phyloP scores from a whole-genome alignment of 2,329 filamentous ascomycete species.

The Sclerotiophoma versabilis region DNA sequence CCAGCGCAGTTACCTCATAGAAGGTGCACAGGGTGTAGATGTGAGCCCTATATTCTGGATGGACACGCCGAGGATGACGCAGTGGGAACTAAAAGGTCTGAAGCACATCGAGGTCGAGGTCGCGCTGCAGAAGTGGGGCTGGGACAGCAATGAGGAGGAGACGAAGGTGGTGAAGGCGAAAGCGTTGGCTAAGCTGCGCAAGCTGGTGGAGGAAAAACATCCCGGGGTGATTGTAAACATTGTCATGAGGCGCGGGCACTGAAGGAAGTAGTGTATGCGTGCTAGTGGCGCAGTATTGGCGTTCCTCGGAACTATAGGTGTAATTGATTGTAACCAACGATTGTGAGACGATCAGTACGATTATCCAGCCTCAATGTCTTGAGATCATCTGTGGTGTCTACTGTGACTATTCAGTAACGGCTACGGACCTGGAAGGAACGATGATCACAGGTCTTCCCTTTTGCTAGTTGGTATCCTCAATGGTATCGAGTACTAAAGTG shows the following conservation, averaged over 20 bases:
- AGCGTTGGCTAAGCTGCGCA: neutral
- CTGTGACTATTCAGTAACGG: no score
- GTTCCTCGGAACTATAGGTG: neutral
- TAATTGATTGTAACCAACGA: no score
- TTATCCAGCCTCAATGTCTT: no score
- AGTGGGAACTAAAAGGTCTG: conserved; percentile 1
- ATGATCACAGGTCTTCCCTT: no score
- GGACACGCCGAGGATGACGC: neutral
- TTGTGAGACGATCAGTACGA: no score
- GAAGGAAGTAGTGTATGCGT: neutral
- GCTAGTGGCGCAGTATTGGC: neutral
- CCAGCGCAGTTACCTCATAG: conserved; percentile 5
- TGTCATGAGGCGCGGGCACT: conserved; percentile 1
- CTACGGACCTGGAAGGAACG: no score
- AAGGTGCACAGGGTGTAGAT: neutral
- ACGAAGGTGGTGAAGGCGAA: neutral
- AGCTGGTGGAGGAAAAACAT: neutral
- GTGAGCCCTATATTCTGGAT: conserved; percentile 12
- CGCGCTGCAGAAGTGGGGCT: conserved; percentile 4
- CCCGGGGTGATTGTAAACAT: neutral
- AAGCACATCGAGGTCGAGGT: conserved; percentile 11
- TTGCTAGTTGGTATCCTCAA: no score
- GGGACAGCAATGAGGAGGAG: neutral
- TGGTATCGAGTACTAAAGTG: no score
- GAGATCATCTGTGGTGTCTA: no score